Evolutionary conservation across 129 eudicot genomes (phyloP).

Genomic region (Flaveria bidentis): DNA sequence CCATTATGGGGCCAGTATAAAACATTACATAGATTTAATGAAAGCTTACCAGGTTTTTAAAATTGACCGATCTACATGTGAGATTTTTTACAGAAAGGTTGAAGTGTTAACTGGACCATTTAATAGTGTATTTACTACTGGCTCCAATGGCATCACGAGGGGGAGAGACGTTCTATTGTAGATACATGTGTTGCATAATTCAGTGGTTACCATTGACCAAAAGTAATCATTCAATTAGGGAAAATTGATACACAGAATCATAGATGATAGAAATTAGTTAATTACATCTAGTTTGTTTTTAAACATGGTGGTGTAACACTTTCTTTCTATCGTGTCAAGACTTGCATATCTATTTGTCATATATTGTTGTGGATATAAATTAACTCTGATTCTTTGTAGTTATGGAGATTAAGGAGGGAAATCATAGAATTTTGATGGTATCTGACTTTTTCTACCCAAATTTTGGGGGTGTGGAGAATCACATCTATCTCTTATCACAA

Average conservation of each 20-base stretch:
- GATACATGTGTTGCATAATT: not conserved
- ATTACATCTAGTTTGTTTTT: conserved; percentile 6
- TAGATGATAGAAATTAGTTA: not conserved
- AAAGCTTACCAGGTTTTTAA: conserved; percentile 3
- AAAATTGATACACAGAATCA: not conserved
- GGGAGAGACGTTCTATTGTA: not conserved
- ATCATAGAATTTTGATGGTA: conserved; percentile 82
- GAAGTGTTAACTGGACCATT: not conserved
- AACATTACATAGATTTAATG: not conserved
- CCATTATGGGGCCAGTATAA: not conserved
- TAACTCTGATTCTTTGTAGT: conserved; percentile 30
- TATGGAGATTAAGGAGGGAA: conserved; percentile 36
- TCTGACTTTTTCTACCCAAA: conserved; percentile 97
- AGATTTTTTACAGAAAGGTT: not conserved
- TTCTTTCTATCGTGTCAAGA: not conserved
- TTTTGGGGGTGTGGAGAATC: conserved; percentile 98
- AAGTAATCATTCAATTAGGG: not conserved
- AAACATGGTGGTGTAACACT: not conserved
- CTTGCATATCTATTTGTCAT: not conserved
- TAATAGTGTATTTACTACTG: not conserved
- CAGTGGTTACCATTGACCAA: conserved; percentile 12
- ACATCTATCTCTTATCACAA: conserved; percentile 85
- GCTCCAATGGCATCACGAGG: not conserved
- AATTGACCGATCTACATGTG: not conserved
- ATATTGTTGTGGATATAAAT: not conserved